Evolutionary conservation across 768 basidiomycete genomes (phyloP).

Genomic region (Trametes elegans): DNA sequence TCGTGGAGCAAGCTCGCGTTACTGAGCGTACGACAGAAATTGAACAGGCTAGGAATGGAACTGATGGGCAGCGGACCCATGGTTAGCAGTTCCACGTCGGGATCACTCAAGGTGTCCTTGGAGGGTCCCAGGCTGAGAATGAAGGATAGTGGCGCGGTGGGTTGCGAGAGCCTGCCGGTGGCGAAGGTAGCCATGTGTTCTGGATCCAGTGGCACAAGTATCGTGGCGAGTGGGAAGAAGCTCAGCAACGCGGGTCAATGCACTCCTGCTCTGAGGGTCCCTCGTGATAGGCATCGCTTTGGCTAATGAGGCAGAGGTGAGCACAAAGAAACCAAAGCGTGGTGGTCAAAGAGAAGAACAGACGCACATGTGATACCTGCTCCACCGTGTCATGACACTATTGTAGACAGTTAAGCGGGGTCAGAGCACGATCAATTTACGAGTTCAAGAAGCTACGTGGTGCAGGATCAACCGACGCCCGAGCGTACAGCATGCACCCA

Average conservation of each 20-base stretch:
- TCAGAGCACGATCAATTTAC: no score
- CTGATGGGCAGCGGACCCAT: background rate
- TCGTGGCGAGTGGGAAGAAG: background rate
- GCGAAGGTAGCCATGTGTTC: background rate
- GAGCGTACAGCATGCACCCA: no score
- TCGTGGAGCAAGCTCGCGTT: background rate
- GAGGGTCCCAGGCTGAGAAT: conserved; percentile 5
- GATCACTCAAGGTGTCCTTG: background rate
- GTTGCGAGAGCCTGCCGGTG: background rate
- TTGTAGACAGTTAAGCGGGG: no score
- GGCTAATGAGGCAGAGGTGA: background rate
- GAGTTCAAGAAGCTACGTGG: background rate
- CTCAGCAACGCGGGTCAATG: background rate
- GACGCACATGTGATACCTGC: no score
- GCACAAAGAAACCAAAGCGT: background rate
- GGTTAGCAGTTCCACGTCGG: background rate
- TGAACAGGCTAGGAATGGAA: conserved; percentile 8
- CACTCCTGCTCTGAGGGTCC: background rate
- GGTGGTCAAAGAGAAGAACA: background rate
- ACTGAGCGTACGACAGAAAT: background rate
- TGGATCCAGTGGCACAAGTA: background rate
- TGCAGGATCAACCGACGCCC: no score
- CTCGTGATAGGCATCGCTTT: background rate
- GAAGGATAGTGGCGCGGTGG: background rate
- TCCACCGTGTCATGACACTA: background rate